phyloP scores from a whole-genome alignment of 1,139 yeast genomes.

The Taphrina deformans region DNA sequence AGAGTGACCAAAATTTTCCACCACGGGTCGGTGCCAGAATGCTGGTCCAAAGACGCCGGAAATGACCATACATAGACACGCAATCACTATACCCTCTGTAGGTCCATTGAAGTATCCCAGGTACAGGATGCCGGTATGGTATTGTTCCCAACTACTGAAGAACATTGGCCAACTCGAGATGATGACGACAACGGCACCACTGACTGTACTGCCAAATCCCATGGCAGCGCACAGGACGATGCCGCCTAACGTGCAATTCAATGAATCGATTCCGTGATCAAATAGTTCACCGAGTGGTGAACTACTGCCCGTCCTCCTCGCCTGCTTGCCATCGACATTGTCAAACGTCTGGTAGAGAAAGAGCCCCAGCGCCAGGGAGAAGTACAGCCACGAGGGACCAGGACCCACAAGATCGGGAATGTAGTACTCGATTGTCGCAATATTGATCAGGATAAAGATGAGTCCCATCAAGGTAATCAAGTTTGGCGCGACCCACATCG shows the following conservation, averaged over 20 bases:
- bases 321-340: conserved; percentile 82
- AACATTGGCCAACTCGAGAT: conserved; percentile 65
- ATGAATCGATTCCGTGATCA: conserved; percentile 78
- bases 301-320: conserved; percentile 70
- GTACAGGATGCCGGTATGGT: conserved; percentile 61
- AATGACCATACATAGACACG: conserved; percentile 54
- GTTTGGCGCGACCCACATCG: conserved; percentile 74
- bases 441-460: conserved; percentile 57
- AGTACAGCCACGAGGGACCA: conserved; percentile 68
- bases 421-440: conserved; percentile 52
- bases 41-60: conserved; percentile 65
- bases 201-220: conserved; percentile 48
- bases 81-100: conserved; percentile 72
- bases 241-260: conserved; percentile 56
- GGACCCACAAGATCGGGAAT: conserved; percentile 58
- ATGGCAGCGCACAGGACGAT: conserved; percentile 48
- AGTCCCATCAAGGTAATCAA: conserved; percentile 69
- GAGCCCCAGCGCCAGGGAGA: conserved; percentile 65
- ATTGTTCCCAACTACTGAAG: conserved; percentile 61
- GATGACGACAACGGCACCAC: conserved; percentile 57
- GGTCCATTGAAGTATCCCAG: conserved; percentile 74
- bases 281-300: conserved; percentile 68
- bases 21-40: conserved; percentile 53
- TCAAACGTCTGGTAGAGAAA: conserved; percentile 78
- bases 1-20: conserved; percentile 35